Evolutionary conservation across 352 stramenopile species (phyloP).

Genomic region (Pythium phragmitis): DNA sequence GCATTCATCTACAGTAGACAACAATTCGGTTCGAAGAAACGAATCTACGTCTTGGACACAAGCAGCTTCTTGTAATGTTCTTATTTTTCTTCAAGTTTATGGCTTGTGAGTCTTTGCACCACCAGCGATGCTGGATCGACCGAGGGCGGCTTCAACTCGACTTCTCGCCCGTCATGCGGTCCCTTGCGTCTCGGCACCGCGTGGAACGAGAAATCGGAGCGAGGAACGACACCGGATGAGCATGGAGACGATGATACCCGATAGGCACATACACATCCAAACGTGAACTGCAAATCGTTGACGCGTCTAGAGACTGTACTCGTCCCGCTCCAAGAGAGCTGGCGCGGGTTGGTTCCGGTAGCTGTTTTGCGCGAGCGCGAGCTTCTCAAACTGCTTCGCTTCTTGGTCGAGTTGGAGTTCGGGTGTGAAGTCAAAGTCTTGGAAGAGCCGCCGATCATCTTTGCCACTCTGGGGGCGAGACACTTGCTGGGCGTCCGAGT

Average conservation of each 20-base stretch:
- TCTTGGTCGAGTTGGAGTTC: constrained; percentile 80
- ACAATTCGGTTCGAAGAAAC: no score
- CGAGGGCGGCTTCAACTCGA: neutral
- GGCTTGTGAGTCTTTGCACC: constrained; percentile 1
- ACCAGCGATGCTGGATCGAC: neutral
- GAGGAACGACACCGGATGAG: neutral
- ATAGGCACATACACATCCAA: constrained; percentile 12
- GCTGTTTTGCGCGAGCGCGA: constrained; percentile 79
- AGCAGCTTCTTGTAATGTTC: neutral
- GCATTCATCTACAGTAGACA: no score
- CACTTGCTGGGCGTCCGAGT: constrained; percentile 58
- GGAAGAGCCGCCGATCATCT: constrained; percentile 74
- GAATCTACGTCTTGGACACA: no score
- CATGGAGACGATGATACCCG: neutral
- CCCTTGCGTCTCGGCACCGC: neutral
- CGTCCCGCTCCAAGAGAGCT: constrained; percentile 69
- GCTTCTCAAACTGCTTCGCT: constrained; percentile 84
- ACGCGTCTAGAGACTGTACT: constrained; percentile 73
- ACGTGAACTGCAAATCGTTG: constrained; percentile 14
- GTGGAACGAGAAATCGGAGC: neutral
- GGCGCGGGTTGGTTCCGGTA: constrained; percentile 77
- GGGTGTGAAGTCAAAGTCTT: constrained; percentile 87
- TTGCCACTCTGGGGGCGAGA: constrained; percentile 48
- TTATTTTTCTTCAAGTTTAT: constrained; percentile 10
- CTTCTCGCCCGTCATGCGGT: neutral